Evolutionary conservation across 2,329 filamentous ascomycete species (phyloP).

Genomic region (Sclerotinia spermophila): DNA sequence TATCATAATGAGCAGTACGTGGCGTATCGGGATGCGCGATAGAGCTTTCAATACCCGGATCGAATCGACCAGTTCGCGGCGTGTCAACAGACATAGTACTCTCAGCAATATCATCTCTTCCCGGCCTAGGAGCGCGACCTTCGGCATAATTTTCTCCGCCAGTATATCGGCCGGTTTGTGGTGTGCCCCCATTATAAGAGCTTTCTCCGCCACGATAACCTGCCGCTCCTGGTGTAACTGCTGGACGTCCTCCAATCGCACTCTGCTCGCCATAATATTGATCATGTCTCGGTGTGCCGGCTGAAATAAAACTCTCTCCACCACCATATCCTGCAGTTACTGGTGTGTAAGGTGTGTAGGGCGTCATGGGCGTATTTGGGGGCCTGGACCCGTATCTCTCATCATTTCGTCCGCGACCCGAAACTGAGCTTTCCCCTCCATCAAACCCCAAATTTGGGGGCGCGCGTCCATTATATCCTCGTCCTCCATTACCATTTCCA

Average conservation of each 20-base stretch:
- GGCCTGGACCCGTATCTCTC: conserved; percentile 10
- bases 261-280: conserved; percentile 3
- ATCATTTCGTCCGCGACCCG: background rate
- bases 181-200: conserved; percentile 1
- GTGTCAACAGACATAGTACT: conserved; percentile 9
- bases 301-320: conserved; percentile 13
- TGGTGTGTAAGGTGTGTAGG: conserved; percentile 11
- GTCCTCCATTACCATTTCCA: conserved; percentile 9
- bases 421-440: background rate
- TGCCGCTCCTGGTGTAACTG: conserved; percentile 3
- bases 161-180: conserved; percentile 1
- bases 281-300: conserved; percentile 1
- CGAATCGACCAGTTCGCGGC: conserved; percentile 15
- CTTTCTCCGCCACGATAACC: conserved; percentile 6
- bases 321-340: conserved; percentile 14
- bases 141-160: conserved; percentile 6
- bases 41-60: conserved; percentile 14
- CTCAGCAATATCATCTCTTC: conserved; percentile 14
- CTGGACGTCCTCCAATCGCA: background rate
- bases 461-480: conserved; percentile 18
- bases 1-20: conserved; percentile 31
- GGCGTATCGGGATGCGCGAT: conserved; percentile 13
- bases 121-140: conserved; percentile 3
- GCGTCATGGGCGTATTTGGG: conserved; percentile 18
- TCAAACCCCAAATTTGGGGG: conserved; percentile 7